Evolutionary conservation across 1,284 basidiomycete genomes (phyloP), one percentile per base, ranked within the genome.

Genomic region (Phlebopus sp.): DNA sequence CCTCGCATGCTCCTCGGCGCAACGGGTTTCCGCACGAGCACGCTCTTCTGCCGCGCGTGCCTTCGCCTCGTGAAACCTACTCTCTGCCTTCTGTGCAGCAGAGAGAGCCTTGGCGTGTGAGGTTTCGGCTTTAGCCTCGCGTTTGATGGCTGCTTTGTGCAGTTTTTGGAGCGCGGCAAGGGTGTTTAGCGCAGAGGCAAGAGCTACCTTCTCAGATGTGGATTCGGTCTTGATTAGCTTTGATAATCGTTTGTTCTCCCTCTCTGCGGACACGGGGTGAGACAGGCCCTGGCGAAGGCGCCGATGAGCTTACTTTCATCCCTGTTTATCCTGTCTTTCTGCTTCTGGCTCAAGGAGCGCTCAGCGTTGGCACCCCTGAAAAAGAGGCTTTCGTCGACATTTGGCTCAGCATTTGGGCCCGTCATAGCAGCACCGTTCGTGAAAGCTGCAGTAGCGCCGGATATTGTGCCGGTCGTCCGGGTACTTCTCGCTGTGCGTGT

Each of bases 101-200:
- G 59, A 50, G 19, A 68, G 57, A 10, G 66, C 57, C 25, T 39
- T 64, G 38, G 55, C 47, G n/a, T 66, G 37, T 14, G 61, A 47
- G 13, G 35, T 29, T 44, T 54, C 56, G 3, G 64, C 63, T 35
- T 46, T 66, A 15, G 49, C 35, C 42, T 64, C 66, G 23, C 63
- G 60, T 37, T 54, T 67, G 7, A 67, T 60, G 15, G 63, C 64
- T 11, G 42, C 43, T 41, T 59, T 68, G 8, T 68, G 64, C n/a
- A 62, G 64, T 30, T 31, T 13, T 44, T 68, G 63, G 21, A 64
- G 59, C 4, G 57, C 23, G 3, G 64, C 52, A 8, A 64, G 63
- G 1, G 39, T 50, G 32, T 46, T 54, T n/a, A 67, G 25, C 17
- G 63, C 63, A 36, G 64, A 57, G 38, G 52, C 51, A 4, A 68